Evolutionary conservation across 331 rosid genomes (phyloP), one percentile per base, ranked within the genome.

Genomic region (Spiraea crenata): DNA sequence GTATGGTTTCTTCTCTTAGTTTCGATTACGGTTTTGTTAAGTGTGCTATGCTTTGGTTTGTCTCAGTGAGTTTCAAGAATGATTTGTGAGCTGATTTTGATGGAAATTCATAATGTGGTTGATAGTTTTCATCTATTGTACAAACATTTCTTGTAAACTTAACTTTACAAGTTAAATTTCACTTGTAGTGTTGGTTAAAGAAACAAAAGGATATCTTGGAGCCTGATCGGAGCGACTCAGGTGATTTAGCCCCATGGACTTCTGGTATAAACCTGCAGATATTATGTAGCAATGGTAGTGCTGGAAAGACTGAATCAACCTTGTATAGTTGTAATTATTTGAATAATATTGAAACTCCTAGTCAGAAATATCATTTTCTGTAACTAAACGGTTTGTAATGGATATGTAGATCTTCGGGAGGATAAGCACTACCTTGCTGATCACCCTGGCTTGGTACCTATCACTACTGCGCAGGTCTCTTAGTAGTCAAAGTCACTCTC

Each of bases 101-200:
- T 51, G 58, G 37, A 47, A 35, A 35, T 10, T 68, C 40, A 1
- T 19, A 4, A 9, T 19, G 39, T 15, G 44, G 57, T n/a, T 20
- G 51, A 50, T 41, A 54, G 16, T 20, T 45, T 45, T 64, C 69
- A 62, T 51, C 51, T 39, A 38, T 1, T 67, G 20, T 8, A 17
- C 40, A 37, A 5, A 45, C 12, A 63, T 10, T 20, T 63, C 5
- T 9, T 44, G 14, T 20, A 9, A 25, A 25, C 31, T 25, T 25
- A 25, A 25, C 2, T 25, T 25, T 25, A 25, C 31, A 25, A 25
- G 31, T 25, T 25, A 25, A 25, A 25, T 25, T 25, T 25, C 31
- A 25, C 31, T 78, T 72, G 59, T 77, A 93, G 98, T 93, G 98
- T 80, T 90, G 97, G 98, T 70, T 90, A 69, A 93, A 90, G 79